Conservation (phyloP, 164 flowering plant species). For the Magnolia sinica region DNA sequence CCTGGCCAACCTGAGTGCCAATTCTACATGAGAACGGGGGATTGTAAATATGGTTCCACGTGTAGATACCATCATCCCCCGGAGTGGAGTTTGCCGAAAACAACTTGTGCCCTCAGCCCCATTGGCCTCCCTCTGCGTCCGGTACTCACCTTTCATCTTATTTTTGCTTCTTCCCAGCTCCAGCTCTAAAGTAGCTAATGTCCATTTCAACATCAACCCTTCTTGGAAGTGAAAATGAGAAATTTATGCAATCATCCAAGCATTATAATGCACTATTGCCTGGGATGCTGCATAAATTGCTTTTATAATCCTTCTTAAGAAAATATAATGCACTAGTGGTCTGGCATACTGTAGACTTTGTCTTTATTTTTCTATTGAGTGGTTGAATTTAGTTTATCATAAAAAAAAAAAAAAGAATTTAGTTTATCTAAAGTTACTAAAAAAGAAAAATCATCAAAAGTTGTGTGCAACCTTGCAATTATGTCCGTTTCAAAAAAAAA, state of each 20-base stretch:
- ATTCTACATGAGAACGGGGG: slow-evolving; percentile 84
- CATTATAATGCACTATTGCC: neutral
- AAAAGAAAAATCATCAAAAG: too few relatives aligned
- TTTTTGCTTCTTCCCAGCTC: slow-evolving; percentile 2
- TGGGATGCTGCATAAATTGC: neutral
- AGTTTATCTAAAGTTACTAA: too few relatives aligned
- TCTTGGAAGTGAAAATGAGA: neutral
- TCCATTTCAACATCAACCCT: neutral
- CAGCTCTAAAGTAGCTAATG: neutral
- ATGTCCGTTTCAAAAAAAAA: too few relatives aligned
- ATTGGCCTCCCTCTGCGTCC: slow-evolving; percentile 87
- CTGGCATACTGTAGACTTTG: too few relatives aligned
- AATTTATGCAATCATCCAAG: neutral
- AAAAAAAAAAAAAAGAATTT: too few relatives aligned
- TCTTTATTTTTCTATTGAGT: too few relatives aligned
- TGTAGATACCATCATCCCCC: slow-evolving; percentile 93
- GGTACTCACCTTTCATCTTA: slow-evolving; percentile 34
- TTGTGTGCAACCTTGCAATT: too few relatives aligned
- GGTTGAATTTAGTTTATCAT: too few relatives aligned
- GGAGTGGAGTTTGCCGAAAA: slow-evolving; percentile 40
- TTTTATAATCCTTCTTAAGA: neutral
- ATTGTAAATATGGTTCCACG: slow-evolving; percentile 85
- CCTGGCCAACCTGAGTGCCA: slow-evolving; percentile 93
- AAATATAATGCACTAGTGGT: neutral
- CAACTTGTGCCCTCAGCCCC: slow-evolving; percentile 49